Evolutionary conservation across 441 rosid genomes (phyloP).

Genomic region (Gossypium gossypioides): DNA sequence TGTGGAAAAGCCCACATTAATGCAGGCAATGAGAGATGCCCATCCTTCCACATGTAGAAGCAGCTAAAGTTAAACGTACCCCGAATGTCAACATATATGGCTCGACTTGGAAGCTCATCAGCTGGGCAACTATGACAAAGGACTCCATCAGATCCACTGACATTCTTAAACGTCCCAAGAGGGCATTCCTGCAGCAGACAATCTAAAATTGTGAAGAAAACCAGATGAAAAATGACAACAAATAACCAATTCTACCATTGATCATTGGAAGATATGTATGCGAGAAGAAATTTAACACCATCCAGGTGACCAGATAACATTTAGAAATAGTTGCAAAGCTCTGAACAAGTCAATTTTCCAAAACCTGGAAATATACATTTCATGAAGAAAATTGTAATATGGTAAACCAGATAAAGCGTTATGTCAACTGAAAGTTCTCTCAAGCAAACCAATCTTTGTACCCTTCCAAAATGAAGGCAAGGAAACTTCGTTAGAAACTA

Average conservation of each 20-base stretch:
- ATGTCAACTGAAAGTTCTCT: not conserved
- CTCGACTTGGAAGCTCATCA: conserved; percentile 70
- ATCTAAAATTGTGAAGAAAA: conserved; percentile 13
- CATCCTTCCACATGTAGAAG: not conserved
- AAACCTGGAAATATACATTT: not conserved
- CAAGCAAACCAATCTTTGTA: not conserved
- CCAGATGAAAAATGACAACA: not conserved
- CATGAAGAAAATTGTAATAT: not conserved
- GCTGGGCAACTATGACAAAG: conserved; percentile 61
- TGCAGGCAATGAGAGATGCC: not conserved
- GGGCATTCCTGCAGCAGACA: conserved; percentile 73
- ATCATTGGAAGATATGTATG: not conserved
- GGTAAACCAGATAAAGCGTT: not conserved
- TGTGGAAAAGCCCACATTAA: not conserved
- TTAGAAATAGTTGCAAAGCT: not conserved
- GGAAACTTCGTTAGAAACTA: not conserved
- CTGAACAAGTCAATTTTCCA: not conserved
- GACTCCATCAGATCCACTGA: conserved; percentile 57
- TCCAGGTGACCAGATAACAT: not conserved
- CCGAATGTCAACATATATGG: conserved; percentile 48
- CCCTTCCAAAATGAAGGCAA: not conserved
- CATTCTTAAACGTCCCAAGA: conserved; percentile 71
- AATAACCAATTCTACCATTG: not conserved
- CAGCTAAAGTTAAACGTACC: conserved; percentile 26
- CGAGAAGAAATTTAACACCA: not conserved